A percentile compares a stretch with the other conserved stretches of the same genome.
Conservation (phyloP, 768 basidiomycete genomes). For the Podaxis sp. region DNA sequence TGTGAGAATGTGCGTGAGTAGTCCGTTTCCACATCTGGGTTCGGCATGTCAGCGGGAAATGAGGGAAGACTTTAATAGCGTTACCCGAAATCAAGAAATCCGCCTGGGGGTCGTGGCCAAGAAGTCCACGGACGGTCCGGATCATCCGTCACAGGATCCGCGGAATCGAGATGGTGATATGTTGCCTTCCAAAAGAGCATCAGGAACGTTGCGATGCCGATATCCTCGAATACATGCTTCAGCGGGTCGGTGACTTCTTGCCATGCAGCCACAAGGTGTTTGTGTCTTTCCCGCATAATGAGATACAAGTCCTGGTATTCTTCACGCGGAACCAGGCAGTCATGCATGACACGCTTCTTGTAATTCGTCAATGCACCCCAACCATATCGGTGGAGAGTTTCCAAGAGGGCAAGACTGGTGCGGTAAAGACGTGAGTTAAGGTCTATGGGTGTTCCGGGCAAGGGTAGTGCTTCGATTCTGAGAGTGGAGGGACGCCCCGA, state of each 20-base stretch:
- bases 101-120: conserved; percentile 81
- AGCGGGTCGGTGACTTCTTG: conserved; percentile 80
- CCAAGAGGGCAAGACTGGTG: conserved; percentile 78
- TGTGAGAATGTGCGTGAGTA: conserved; percentile 84
- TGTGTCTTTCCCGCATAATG: conserved; percentile 81
- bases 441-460: conserved; percentile 49
- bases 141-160: conserved; percentile 11
- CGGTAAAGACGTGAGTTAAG: conserved; percentile 70
- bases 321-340: conserved; percentile 73
- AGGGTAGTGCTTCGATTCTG: conserved; percentile 59
- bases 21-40: conserved; percentile 85
- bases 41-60: not conserved
- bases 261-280: conserved; percentile 74
- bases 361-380: conserved; percentile 83
- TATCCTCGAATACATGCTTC: conserved; percentile 95
- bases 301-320: conserved; percentile 90
- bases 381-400: conserved; percentile 85
- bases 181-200: conserved; percentile 89
- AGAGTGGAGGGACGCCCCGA: conserved; percentile 30
- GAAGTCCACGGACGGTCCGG: conserved; percentile 52
- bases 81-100: conserved; percentile 89
- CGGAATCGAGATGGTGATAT: conserved; percentile 33
- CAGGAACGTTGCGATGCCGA: conserved; percentile 91
- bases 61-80: conserved; percentile 18
- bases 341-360: conserved; percentile 84